phyloP scores from a whole-genome alignment of 768 basidiomycete genomes.

The Imleria badia region DNA sequence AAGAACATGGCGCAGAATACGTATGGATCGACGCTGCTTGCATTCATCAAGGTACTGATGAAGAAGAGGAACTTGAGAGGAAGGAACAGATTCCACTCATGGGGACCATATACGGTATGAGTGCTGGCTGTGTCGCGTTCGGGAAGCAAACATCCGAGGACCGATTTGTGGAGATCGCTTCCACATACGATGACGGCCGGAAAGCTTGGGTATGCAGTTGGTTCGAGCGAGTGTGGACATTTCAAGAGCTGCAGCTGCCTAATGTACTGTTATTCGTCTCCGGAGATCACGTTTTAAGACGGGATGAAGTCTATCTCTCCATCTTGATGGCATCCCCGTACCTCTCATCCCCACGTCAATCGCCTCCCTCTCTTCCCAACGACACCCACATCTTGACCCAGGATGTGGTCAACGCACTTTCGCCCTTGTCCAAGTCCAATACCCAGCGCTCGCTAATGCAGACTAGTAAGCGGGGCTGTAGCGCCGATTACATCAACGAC shows the following conservation, averaged over 20 bases:
- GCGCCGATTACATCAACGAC: not conserved
- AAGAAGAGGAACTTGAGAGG: not conserved
- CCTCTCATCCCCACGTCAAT: not conserved
- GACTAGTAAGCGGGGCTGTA: not conserved
- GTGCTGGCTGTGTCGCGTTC: conserved; percentile 6
- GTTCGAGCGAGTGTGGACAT: conserved; percentile 12
- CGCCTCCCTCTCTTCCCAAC: not conserved
- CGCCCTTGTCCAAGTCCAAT: not conserved
- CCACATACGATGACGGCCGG: not conserved
- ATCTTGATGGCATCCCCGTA: conserved; percentile 6
- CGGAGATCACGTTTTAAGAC: not conserved
- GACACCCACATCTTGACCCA: not conserved
- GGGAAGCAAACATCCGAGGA: not conserved
- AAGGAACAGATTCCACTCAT: conserved; percentile 1
- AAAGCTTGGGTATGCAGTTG: conserved; percentile 4
- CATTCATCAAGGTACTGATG: not conserved
- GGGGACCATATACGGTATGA: not conserved
- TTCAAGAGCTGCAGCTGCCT: conserved; percentile 5
- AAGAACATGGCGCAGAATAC: not conserved
- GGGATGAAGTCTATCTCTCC: conserved; percentile 1
- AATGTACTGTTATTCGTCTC: conserved; percentile 3
- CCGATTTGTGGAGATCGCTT: not conserved
- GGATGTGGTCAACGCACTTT: conserved; percentile 5
- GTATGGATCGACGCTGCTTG: conserved; percentile 6
- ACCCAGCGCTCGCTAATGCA: conserved; percentile 7